A percentile compares a stretch with the other conserved stretches of the same genome.
Evolutionary conservation across 352 stramenopile genomes (phyloP).

Genomic region (Pythium rishiriense): DNA sequence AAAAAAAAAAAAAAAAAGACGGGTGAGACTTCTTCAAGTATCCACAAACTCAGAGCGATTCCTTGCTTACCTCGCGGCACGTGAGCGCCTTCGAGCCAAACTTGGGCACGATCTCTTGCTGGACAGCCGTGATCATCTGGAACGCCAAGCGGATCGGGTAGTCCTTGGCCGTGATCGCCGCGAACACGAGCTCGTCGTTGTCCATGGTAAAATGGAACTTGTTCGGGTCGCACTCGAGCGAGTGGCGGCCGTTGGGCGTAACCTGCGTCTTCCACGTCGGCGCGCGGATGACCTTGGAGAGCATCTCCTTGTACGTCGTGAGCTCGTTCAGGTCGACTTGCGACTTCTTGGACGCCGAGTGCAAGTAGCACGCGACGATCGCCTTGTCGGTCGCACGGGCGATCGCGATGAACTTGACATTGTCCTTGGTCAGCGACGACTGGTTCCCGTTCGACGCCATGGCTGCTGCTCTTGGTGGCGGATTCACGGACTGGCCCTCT

Average conservation of each 20-base stretch:
- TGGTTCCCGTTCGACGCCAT: conserved; percentile 26
- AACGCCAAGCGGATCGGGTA: conserved; percentile 84
- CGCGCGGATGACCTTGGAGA: conserved; percentile 77
- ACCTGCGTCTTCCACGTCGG: conserved; percentile 87
- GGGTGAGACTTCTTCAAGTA: not conserved
- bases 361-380: conserved; percentile 77
- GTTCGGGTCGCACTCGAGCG: conserved; percentile 84
- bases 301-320: conserved; percentile 74
- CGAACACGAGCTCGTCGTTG: conserved; percentile 86
- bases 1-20: too few relatives aligned
- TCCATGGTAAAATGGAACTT: conserved; percentile 91
- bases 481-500: not conserved
- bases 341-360: conserved; percentile 48
- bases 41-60: not conserved
- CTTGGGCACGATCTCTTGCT: conserved; percentile 78
- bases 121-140: conserved; percentile 74
- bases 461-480: not conserved
- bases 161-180: conserved; percentile 75
- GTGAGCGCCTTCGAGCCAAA: conserved; percentile 74
- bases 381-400: conserved; percentile 80
- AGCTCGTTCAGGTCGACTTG: conserved; percentile 62
- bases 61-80: conserved; percentile 61
- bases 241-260: conserved; percentile 82
- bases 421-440: conserved; percentile 64
- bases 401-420: conserved; percentile 85